Evolutionary conservation across 2,329 filamentous ascomycete species (phyloP), one percentile per base, ranked within the genome.

Genomic region (Penicillium sp.): DNA sequence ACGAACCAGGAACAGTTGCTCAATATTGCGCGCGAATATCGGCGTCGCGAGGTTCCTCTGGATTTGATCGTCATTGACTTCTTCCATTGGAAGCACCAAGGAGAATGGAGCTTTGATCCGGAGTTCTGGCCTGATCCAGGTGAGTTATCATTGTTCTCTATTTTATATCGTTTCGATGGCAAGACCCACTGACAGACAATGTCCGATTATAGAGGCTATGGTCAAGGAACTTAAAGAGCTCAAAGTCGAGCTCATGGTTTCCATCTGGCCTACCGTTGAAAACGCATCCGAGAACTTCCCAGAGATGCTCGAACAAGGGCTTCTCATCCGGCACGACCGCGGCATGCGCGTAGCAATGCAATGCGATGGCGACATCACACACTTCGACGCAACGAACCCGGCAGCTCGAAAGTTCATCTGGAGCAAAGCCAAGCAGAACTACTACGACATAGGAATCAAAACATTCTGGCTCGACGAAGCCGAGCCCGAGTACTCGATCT

Each of bases 381-480:
- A 84, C 60, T 82, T 80, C 45, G 82, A 85, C 61, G 72, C 80
- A 1, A 86, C 82, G 0, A 82, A 83, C 54, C 80, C 82, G 0
- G 75, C 68, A 13, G 75, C 82, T 0, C 72, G 81, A 2, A 58
- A 72, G 2, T 85, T 76, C 39, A 70, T 85, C 2, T 86, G 82
- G 82, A 61, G 68, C 1, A 78, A 76, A 47, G 76, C 70, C 1
- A 81, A 79, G 61, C 57, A 75, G 46, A 81, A 84, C 61, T 85
- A 85, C 66, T 79, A 77, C 57, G 65, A 73, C 43, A 78, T 77
- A 47, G 83, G 83, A 2, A 80, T 85, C 63, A 75, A 77, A 51
- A 66, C 78, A 0, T 85, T 85, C 64, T 85, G 83, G 82, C 73
- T 85, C 0, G 83, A 86, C 56, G 82, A 85, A 61, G 82, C 82